Evolutionary conservation across 2,329 filamentous ascomycete genomes (phyloP).

Genomic region (Nemania bipapillata): DNA sequence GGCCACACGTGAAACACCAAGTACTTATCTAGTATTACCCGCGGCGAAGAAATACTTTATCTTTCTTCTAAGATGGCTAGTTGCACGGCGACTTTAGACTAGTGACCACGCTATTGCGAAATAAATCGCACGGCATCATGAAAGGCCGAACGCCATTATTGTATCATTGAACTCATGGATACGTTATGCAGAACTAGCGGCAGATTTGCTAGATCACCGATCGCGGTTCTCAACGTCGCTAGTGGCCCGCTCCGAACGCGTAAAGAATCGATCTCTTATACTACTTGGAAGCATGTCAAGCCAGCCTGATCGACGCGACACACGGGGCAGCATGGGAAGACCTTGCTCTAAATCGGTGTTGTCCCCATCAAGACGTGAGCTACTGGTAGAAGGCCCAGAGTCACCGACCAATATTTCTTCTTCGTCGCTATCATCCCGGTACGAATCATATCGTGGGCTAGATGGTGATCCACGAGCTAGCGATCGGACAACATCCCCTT

Average conservation of each 20-base stretch:
- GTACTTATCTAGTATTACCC: not conserved
- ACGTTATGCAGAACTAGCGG: slow-evolving; percentile 30
- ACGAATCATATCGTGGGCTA: slow-evolving; percentile 64
- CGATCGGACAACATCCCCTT: slow-evolving; percentile 88
- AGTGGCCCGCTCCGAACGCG: slow-evolving; percentile 15
- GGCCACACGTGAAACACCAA: not conserved
- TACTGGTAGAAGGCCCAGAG: slow-evolving; percentile 41
- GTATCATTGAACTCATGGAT: slow-evolving; percentile 34
- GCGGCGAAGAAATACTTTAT: not conserved
- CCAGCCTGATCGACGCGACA: slow-evolving; percentile 52
- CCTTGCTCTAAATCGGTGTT: slow-evolving; percentile 60
- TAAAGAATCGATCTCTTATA: slow-evolving; percentile 42
- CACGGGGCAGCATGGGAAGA: slow-evolving; percentile 45
- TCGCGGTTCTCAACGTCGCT: slow-evolving; percentile 29
- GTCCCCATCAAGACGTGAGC: slow-evolving; percentile 43
- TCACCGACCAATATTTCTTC: slow-evolving; percentile 44
- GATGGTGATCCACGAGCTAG: slow-evolving; percentile 66
- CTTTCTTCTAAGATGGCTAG: not conserved
- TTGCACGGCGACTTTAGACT: not conserved
- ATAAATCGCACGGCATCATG: slow-evolving; percentile 2
- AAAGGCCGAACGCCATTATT: slow-evolving; percentile 32
- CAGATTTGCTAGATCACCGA: slow-evolving; percentile 24
- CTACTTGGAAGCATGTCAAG: slow-evolving; percentile 54
- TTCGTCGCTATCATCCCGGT: slow-evolving; percentile 65
- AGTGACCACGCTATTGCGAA: not conserved